Evolutionary conservation across 306 rosid species (phyloP).

Genomic region (Argentina anserina): DNA sequence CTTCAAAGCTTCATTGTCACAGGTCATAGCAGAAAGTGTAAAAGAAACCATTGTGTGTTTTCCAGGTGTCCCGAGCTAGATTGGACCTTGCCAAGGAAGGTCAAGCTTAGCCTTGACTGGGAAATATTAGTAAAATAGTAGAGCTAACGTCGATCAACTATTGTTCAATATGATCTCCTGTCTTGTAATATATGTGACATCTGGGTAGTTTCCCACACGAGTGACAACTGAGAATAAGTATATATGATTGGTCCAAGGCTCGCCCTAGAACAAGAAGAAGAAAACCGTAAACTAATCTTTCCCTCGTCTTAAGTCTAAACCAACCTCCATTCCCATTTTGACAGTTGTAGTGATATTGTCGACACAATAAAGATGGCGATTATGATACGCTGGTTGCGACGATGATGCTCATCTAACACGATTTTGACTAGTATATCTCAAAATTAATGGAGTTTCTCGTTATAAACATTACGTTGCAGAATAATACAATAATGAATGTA

Average conservation of each 20-base stretch:
- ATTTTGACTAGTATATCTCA: too few relatives aligned
- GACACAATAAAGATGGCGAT: too few relatives aligned
- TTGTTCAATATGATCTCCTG: not conserved
- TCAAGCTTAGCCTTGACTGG: slow-evolving; percentile 1
- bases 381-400: too few relatives aligned
- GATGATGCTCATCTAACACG: too few relatives aligned
- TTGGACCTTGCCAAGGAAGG: slow-evolving; percentile 1
- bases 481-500: too few relatives aligned
- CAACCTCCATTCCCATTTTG: not conserved
- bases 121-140: not conserved
- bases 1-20: not conserved
- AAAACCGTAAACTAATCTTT: not conserved
- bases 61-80: not conserved
- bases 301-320: not conserved
- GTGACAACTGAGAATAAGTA: not conserved
- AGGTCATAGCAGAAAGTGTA: not conserved
- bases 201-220: not conserved
- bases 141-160: not conserved
- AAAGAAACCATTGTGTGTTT: not conserved
- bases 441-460: too few relatives aligned
- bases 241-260: not conserved
- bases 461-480: too few relatives aligned
- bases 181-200: not conserved
- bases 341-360: too few relatives aligned
- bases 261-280: not conserved